phyloP scores from a whole-genome alignment of 1,284 basidiomycete species.

The Neonothopanus nambi region DNA sequence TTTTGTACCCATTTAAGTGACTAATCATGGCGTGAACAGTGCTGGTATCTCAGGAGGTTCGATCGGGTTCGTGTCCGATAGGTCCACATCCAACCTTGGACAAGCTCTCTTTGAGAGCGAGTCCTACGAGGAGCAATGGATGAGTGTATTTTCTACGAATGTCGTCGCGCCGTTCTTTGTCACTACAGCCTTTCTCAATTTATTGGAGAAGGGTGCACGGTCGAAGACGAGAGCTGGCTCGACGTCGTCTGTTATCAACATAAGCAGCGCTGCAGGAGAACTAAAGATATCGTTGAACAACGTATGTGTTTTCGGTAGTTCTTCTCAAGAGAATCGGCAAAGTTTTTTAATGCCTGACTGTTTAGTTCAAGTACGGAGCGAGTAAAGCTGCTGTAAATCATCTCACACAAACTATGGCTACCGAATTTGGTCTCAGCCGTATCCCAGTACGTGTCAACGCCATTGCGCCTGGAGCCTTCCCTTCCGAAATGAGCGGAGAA shows the following conservation, averaged over 20 bases:
- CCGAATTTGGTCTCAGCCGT: conserved; percentile 29
- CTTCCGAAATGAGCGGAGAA: conserved; percentile 28
- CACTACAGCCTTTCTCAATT: conserved; percentile 31
- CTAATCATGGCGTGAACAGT: not conserved
- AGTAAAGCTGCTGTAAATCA: conserved; percentile 34
- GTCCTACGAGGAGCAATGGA: conserved; percentile 27
- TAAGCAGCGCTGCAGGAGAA: conserved; percentile 29
- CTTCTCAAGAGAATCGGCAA: no score
- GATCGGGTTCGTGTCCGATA: not conserved
- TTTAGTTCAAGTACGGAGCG: conserved; percentile 32
- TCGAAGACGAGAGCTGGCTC: conserved; percentile 15
- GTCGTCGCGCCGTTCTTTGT: conserved; percentile 32
- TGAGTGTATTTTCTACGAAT: conserved; percentile 24
- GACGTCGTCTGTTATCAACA: conserved; percentile 34
- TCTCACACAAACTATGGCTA: conserved; percentile 31
- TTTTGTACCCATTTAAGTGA: not conserved
- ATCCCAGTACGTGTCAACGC: conserved; percentile 32
- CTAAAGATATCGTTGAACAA: conserved; percentile 7
- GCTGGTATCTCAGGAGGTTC: not conserved
- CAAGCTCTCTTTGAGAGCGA: conserved; percentile 24
- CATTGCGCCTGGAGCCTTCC: conserved; percentile 32
- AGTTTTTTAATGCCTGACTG: no score
- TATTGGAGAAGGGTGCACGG: conserved; percentile 30
- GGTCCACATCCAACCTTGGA: not conserved
- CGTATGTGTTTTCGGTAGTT: no score